phyloP scores from a whole-genome alignment of 2,329 filamentous ascomycete species.

The Fonsecaea multimorphosa region DNA sequence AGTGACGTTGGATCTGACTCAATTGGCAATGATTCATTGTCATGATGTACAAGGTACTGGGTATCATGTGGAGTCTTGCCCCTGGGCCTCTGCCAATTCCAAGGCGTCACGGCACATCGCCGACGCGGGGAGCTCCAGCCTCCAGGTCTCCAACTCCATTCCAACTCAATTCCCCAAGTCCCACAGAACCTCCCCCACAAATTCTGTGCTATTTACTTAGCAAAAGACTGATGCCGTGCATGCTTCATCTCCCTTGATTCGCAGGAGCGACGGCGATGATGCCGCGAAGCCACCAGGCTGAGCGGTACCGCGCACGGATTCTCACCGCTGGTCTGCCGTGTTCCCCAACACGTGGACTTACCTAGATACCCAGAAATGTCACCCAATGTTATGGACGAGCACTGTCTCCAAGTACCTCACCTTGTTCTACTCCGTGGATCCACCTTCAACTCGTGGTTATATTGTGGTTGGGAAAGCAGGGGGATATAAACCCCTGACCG shows the following conservation, averaged over 20 bases:
- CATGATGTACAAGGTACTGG: no score
- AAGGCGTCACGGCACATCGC: constrained; percentile 9
- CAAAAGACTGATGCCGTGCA: no score
- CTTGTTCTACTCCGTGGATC: constrained; percentile 22
- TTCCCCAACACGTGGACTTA: constrained; percentile 21
- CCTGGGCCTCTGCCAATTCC: neutral
- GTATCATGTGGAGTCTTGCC: constrained; percentile 12
- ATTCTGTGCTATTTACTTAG: constrained; percentile 13
- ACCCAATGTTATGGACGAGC: constrained; percentile 7
- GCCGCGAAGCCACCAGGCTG: constrained; percentile 9
- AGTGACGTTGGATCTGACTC: constrained; percentile 6
- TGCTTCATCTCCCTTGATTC: constrained; percentile 11
- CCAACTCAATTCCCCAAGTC: constrained; percentile 23
- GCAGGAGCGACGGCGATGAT: neutral
- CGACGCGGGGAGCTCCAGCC: constrained; percentile 5
- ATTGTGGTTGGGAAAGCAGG: constrained; percentile 2
- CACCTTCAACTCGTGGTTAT: constrained; percentile 20
- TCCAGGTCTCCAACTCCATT: constrained; percentile 19
- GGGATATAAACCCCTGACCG: constrained; percentile 23
- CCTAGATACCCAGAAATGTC: constrained; percentile 8
- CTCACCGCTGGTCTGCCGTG: constrained; percentile 14
- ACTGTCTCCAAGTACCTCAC: constrained; percentile 17
- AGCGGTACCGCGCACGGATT: constrained; percentile 11
- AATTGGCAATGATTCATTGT: constrained; percentile 4
- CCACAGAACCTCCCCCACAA: constrained; percentile 14